These are phyloP conservation scores for Penicillium sp. DNA, from an alignment of 2,329 filamentous ascomycete species.

Conservation along the genomic window DNA sequence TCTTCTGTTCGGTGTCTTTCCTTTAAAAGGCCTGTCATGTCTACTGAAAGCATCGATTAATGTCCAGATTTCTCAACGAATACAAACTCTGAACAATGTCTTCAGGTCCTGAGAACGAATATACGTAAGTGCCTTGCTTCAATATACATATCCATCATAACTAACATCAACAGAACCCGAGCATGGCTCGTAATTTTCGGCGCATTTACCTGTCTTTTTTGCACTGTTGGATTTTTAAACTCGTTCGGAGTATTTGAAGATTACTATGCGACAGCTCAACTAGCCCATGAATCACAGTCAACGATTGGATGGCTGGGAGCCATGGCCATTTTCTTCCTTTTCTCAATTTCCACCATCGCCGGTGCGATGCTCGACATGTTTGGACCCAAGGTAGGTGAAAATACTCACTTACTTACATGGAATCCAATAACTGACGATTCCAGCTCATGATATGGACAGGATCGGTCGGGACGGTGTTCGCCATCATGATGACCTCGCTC, in stretches of 20 bases:
- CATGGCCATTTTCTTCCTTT: constrained; percentile 34
- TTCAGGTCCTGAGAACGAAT: background rate
- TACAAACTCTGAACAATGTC: background rate
- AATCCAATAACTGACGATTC: background rate
- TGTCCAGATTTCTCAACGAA: background rate
- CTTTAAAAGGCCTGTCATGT: background rate
- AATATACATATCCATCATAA: background rate
- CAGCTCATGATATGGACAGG: constrained; percentile 32
- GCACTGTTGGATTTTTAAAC: constrained; percentile 41
- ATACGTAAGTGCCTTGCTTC: constrained; percentile 20
- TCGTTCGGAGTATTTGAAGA: constrained; percentile 39
- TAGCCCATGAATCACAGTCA: constrained; percentile 27
- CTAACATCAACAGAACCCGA: constrained; percentile 17
- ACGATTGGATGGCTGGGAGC: constrained; percentile 39
- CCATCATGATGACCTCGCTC: constrained; percentile 40
- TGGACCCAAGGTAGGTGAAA: constrained; percentile 26
- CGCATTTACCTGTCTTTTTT: constrained; percentile 33
- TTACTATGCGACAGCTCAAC: constrained; percentile 30
- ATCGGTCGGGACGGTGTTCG: constrained; percentile 29
- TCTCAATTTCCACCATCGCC: constrained; percentile 26
- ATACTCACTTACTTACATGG: too few species aligned
- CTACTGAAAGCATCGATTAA: too few species aligned
- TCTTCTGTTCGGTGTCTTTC: background rate
- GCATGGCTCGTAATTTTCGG: constrained; percentile 32
- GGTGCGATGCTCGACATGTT: constrained; percentile 34